Evolutionary conservation across 345 rosid genomes (phyloP).

Genomic region (Luvunga scandens): DNA sequence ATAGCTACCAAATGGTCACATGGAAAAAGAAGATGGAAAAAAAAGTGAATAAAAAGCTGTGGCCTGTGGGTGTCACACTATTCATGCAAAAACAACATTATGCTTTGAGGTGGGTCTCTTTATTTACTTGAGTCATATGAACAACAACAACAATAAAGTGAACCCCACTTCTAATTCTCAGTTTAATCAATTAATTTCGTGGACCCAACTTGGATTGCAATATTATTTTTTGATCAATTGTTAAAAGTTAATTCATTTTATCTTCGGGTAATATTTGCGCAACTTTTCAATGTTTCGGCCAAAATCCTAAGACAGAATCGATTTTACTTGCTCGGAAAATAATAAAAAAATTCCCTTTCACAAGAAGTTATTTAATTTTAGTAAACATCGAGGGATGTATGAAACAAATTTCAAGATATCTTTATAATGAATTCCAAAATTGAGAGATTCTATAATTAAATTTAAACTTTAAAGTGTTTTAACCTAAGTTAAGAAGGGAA

Average conservation of each 20-base stretch:
- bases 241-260: background rate
- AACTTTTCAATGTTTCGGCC: background rate
- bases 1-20: slow-evolving; percentile 18
- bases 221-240: background rate
- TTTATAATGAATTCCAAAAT: too few species aligned
- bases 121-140: background rate
- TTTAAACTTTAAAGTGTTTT: too few species aligned
- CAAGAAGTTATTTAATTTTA: too few species aligned
- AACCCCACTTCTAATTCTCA: background rate
- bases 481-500: background rate
- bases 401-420: too few species aligned
- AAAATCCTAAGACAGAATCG: too few species aligned
- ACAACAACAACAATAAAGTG: background rate
- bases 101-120: slow-evolving; percentile 15
- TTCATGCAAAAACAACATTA: slow-evolving; percentile 31
- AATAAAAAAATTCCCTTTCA: too few species aligned
- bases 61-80: slow-evolving; percentile 22
- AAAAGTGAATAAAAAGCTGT: slow-evolving; percentile 26
- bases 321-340: too few species aligned
- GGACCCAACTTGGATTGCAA: background rate
- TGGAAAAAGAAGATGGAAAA: slow-evolving; percentile 22
- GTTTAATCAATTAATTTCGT: background rate
- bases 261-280: too few species aligned
- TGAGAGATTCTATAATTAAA: too few species aligned
- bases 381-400: too few species aligned